Percentiles rank a stretch among this genome's conserved stretches.
Conservation (phyloP, 106 monocot genomes). For the Narthecium ossifragum region DNA sequence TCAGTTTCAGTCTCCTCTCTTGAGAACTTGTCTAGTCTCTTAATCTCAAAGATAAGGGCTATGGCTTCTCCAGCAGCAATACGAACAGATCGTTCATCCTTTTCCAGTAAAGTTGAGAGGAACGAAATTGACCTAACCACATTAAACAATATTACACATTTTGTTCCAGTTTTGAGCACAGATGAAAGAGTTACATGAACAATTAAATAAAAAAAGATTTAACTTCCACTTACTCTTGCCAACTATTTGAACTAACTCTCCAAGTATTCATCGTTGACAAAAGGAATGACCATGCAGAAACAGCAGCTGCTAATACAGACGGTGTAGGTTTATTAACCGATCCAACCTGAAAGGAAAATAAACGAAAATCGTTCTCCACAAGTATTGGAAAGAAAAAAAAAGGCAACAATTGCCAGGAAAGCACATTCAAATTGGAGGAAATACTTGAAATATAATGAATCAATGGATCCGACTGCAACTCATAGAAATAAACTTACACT, state of each 20-base stretch:
- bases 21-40: constrained; percentile 40
- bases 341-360: constrained; percentile 29
- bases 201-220: background rate
- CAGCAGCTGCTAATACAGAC: constrained; percentile 50
- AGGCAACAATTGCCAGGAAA: too few relatives aligned
- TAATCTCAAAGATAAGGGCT: constrained; percentile 72
- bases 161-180: background rate
- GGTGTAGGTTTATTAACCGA: constrained; percentile 39
- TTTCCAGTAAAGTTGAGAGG: constrained; percentile 67
- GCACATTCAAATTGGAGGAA: too few relatives aligned
- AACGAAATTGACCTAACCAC: constrained; percentile 59
- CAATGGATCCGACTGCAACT: too few relatives aligned
- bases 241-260: constrained; percentile 67
- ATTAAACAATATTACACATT: background rate
- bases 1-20: constrained; percentile 28
- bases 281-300: constrained; percentile 94
- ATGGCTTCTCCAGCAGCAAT: constrained; percentile 98
- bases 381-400: too few relatives aligned
- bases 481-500: too few relatives aligned
- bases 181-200: background rate
- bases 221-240: constrained; percentile 71
- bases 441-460: too few relatives aligned
- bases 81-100: constrained; percentile 79
- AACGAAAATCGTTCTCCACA: too few relatives aligned
- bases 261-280: constrained; percentile 56